These are phyloP conservation scores for Moricandia arvensis DNA, from an alignment of 345 rosid species.

Conservation along the genomic window DNA sequence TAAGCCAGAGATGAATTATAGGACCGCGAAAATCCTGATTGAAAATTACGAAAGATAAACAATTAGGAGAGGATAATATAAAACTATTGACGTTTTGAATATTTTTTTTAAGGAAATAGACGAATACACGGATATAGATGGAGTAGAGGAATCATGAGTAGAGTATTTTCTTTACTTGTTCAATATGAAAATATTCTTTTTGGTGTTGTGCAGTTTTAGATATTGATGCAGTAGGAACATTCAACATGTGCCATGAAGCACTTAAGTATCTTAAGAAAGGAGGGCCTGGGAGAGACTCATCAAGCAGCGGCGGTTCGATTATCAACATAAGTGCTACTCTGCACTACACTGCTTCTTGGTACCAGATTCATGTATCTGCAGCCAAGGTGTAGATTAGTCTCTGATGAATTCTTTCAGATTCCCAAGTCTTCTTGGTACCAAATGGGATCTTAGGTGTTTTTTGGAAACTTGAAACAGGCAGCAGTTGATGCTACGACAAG, in stretches of 20 bases:
- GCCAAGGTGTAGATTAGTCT: constrained; percentile 79
- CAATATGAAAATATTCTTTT: neutral
- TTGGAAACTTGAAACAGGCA: constrained; percentile 51
- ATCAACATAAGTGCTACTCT: constrained; percentile 78
- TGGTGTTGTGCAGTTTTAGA: constrained; percentile 60
- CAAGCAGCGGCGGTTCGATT: constrained; percentile 46
- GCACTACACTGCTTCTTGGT: constrained; percentile 79
- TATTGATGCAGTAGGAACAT: constrained; percentile 80
- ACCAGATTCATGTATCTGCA: constrained; percentile 82
- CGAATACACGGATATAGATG: no score
- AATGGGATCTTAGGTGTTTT: neutral
- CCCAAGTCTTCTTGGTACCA: constrained; percentile 64
- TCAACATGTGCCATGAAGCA: constrained; percentile 70
- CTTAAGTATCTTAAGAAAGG: constrained; percentile 72
- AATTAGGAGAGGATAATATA: no score
- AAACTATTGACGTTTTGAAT: no score
- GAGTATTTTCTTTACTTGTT: neutral
- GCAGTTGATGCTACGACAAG: constrained; percentile 71
- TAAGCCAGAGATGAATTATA: no score
- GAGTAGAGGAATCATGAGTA: no score
- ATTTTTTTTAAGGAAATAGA: no score
- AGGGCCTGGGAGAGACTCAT: constrained; percentile 53
- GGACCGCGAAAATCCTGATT: no score
- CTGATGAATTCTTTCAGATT: neutral
- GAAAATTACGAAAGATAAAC: no score